These are phyloP conservation scores for Amanita molliuscula DNA, from an alignment of 768 basidiomycete species.

Conservation along the genomic window DNA sequence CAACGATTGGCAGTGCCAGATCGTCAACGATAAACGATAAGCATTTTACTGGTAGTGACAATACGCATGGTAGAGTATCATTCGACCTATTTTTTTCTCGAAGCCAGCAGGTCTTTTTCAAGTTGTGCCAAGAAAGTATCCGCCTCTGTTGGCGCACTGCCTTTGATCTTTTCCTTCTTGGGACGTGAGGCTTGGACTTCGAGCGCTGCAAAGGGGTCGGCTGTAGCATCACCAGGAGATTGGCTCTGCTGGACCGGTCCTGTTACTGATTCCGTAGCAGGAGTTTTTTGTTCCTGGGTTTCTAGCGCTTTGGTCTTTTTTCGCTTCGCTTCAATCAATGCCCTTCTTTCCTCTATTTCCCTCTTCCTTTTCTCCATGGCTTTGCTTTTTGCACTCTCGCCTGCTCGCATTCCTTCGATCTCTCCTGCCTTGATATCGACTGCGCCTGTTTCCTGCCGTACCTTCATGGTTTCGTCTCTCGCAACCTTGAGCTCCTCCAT, in stretches of 20 bases:
- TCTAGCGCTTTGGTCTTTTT: slow-evolving; percentile 31
- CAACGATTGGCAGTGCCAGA: too few relatives aligned
- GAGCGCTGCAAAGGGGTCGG: slow-evolving; percentile 42
- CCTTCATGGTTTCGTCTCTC: slow-evolving; percentile 62
- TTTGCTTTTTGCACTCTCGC: slow-evolving; percentile 31
- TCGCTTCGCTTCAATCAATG: slow-evolving; percentile 57
- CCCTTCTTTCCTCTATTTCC: slow-evolving; percentile 59
- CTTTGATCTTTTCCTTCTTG: slow-evolving; percentile 14
- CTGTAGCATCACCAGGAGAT: slow-evolving; percentile 4
- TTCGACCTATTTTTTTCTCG: not conserved
- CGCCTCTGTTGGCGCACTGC: slow-evolving; percentile 27
- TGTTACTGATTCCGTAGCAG: not conserved
- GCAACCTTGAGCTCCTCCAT: slow-evolving; percentile 72
- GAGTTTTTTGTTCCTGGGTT: slow-evolving; percentile 7
- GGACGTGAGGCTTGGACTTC: slow-evolving; percentile 23
- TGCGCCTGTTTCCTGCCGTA: slow-evolving; percentile 50
- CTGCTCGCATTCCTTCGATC: slow-evolving; percentile 61
- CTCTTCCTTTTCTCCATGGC: slow-evolving; percentile 67
- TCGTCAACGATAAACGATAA: too few relatives aligned
- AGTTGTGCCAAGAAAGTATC: slow-evolving; percentile 60
- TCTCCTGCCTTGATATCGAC: slow-evolving; percentile 58
- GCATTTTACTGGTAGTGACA: not conserved
- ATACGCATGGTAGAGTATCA: not conserved
- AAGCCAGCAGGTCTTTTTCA: slow-evolving; percentile 46
- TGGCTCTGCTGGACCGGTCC: not conserved